phyloP scores from a whole-genome alignment of 2,329 filamentous ascomycete species.

The Aspergillus hortae region DNA sequence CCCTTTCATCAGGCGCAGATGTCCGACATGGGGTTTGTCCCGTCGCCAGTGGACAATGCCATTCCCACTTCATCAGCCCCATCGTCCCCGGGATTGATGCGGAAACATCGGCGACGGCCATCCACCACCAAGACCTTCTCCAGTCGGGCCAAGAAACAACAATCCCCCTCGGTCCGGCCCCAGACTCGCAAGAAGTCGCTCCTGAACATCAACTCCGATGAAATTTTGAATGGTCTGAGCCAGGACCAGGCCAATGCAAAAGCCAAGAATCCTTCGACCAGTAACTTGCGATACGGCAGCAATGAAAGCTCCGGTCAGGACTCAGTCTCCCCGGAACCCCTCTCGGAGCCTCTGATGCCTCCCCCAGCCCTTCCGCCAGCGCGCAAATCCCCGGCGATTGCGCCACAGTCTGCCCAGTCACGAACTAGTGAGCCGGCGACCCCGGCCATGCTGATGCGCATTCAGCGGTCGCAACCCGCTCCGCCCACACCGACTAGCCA shows the following conservation, averaged over 20 bases:
- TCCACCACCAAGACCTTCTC: conserved; percentile 31
- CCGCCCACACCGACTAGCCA: conserved; percentile 34
- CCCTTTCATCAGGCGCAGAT: conserved; percentile 33
- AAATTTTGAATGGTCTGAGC: conserved; percentile 33
- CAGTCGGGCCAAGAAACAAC: conserved; percentile 37
- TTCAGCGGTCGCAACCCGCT: conserved; percentile 50
- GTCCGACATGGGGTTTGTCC: conserved; percentile 39
- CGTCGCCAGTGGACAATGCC: conserved; percentile 40
- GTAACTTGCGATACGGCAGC: conserved; percentile 33
- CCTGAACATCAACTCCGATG: conserved; percentile 30
- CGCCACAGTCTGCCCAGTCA: conserved; percentile 28
- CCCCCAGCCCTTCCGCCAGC: conserved; percentile 45
- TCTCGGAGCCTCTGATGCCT: conserved; percentile 50
- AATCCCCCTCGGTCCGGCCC: conserved; percentile 43
- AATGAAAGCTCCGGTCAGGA: conserved; percentile 46
- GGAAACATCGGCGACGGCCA: conserved; percentile 38
- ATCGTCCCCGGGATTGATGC: conserved; percentile 31
- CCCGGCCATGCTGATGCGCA: conserved; percentile 81
- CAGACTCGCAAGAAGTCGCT: conserved; percentile 35
- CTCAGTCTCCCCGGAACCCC: conserved; percentile 48
- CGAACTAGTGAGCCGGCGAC: conserved; percentile 63
- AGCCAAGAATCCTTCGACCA: conserved; percentile 23
- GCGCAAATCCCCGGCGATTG: conserved; percentile 39
- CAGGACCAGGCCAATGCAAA: conserved; percentile 29
- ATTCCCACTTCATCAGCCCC: conserved; percentile 30